Evolutionary conservation across 371 early-diverging fungal genomes (phyloP).

Genomic region (Apophysomyces sp.): DNA sequence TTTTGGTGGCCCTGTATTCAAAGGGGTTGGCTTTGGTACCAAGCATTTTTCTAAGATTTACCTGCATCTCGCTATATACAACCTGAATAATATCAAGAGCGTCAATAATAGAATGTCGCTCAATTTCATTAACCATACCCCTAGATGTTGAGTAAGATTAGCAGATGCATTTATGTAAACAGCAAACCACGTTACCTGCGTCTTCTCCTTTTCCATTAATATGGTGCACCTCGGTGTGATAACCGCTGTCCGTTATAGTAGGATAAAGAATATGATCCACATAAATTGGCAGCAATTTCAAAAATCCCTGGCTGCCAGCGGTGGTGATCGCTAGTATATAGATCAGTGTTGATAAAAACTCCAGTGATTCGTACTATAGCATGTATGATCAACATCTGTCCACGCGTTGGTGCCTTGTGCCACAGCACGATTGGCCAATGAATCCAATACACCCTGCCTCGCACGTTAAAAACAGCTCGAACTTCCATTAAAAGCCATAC

Average conservation of each 20-base stretch:
- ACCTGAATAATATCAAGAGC: conserved; percentile 33
- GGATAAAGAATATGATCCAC: conserved; percentile 73
- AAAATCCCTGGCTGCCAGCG: conserved; percentile 68
- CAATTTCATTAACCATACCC: conserved; percentile 3
- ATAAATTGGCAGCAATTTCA: conserved; percentile 57
- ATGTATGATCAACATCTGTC: conserved; percentile 63
- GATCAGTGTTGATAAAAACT: neutral
- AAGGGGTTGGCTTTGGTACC: neutral
- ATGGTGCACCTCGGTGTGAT: conserved; percentile 65
- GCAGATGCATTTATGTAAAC: neutral
- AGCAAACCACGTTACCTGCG: conserved; percentile 29
- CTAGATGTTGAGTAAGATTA: neutral
- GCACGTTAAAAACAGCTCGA: neutral
- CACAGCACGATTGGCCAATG: conserved; percentile 67
- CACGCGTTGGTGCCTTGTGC: conserved; percentile 75
- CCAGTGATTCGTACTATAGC: conserved; percentile 46
- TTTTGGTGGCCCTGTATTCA: conserved; percentile 41
- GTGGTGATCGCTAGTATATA: conserved; percentile 52
- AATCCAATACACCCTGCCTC: conserved; percentile 61
- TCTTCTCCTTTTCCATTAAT: conserved; percentile 58
- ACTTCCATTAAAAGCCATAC: neutral
- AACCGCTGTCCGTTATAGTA: conserved; percentile 64
- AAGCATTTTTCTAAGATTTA: neutral
- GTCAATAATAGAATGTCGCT: neutral
- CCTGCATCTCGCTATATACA: conserved; percentile 60